Conservation (phyloP, 148 eudicot genomes). For the Euryodendron excelsum region DNA sequence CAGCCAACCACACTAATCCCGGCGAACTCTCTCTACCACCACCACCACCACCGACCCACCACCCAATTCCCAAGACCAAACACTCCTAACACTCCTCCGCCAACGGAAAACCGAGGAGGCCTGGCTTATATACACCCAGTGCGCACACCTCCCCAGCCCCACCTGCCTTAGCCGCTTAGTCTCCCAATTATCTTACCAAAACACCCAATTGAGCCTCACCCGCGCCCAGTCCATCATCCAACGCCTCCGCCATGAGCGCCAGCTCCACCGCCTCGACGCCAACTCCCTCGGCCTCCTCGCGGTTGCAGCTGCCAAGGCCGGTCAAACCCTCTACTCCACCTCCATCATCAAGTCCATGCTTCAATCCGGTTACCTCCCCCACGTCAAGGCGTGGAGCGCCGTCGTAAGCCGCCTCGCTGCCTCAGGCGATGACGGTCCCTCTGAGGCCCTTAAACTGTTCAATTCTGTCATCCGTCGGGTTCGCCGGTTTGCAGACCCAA, state of each 20-base stretch:
- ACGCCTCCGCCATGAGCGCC: conserved; percentile 76
- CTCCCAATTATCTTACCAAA: conserved; percentile 73
- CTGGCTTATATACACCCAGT: conserved; percentile 52
- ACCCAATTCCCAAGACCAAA: conserved; percentile 30
- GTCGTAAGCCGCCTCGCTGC: conserved; percentile 71
- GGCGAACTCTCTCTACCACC: conserved; percentile 24
- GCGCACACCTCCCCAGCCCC: conserved; percentile 57
- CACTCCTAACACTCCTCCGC: conserved; percentile 69
- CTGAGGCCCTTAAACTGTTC: conserved; percentile 56
- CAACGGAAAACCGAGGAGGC: conserved; percentile 85
- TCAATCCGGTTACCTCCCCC: conserved; percentile 74
- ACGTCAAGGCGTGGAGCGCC: conserved; percentile 95
- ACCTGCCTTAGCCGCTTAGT: conserved; percentile 87
- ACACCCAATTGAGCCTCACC: conserved; percentile 46
- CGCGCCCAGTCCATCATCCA: conserved; percentile 80
- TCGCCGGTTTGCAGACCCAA: conserved; percentile 34
- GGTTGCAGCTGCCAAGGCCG: conserved; percentile 67
- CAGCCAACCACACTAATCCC: conserved; percentile 18
- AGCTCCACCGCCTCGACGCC: conserved; percentile 89
- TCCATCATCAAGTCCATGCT: conserved; percentile 86
- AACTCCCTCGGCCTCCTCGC: conserved; percentile 86
- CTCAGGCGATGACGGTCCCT: conserved; percentile 69
- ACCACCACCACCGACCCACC: conserved; percentile 1
- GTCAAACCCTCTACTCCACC: conserved; percentile 69
- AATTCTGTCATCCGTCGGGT: conserved; percentile 43